These are phyloP conservation scores for Claviceps quebecensis DNA, from an alignment of 2,329 filamentous ascomycete genomes.

Conservation along the genomic window DNA sequence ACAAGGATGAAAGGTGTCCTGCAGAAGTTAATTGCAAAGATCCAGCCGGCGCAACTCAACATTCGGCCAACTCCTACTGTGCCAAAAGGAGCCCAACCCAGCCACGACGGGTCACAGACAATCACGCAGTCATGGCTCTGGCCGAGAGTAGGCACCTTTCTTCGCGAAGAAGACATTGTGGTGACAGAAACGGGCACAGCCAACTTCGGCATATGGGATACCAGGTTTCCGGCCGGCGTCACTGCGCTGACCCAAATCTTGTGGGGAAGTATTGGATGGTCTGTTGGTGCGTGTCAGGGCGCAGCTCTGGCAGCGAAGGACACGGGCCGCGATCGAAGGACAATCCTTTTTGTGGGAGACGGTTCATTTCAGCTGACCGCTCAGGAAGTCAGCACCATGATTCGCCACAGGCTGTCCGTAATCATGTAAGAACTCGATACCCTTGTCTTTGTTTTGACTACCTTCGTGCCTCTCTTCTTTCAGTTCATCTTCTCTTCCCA, in stretches of 20 bases:
- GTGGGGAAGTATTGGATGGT: slow-evolving; percentile 53
- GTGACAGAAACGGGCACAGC: slow-evolving; percentile 80
- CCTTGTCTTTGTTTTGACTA: background rate
- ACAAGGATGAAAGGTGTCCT: slow-evolving; percentile 69
- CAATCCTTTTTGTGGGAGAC: slow-evolving; percentile 79
- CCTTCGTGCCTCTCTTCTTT: background rate
- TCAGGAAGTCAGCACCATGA: slow-evolving; percentile 75
- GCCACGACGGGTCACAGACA: slow-evolving; percentile 22
- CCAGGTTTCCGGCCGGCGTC: slow-evolving; percentile 63
- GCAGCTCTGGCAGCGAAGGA: slow-evolving; percentile 66
- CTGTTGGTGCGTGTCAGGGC: slow-evolving; percentile 42
- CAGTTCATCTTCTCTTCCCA: too few species aligned
- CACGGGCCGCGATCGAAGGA: slow-evolving; percentile 41
- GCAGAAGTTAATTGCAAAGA: slow-evolving; percentile 47
- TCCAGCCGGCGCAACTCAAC: slow-evolving; percentile 45
- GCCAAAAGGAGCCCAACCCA: slow-evolving; percentile 32
- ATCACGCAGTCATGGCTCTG: slow-evolving; percentile 67
- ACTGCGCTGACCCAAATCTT: slow-evolving; percentile 69
- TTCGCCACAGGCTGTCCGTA: slow-evolving; percentile 57
- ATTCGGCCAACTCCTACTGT: slow-evolving; percentile 39
- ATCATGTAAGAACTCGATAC: slow-evolving; percentile 46
- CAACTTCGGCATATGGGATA: slow-evolving; percentile 81
- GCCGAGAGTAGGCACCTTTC: slow-evolving; percentile 60
- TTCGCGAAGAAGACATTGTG: slow-evolving; percentile 60
- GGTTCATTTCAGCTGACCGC: slow-evolving; percentile 75